Conservation (phyloP, 768 basidiomycete species). For the Phaeotremella skinneri region DNA sequence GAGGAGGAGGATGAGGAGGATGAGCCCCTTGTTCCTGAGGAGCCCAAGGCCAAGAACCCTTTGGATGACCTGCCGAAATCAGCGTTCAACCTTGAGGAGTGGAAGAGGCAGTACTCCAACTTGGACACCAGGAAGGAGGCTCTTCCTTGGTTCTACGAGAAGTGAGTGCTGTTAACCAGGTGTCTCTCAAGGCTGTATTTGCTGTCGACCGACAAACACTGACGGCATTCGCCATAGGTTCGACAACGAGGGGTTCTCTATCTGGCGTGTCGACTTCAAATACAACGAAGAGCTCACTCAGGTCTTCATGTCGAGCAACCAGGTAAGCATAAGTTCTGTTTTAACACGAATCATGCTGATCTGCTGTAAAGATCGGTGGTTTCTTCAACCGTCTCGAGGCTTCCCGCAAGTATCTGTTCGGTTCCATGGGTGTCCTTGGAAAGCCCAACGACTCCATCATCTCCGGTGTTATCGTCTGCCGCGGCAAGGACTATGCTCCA, state of each 20-base stretch:
- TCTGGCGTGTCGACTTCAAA: conserved; percentile 93
- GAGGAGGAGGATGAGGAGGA: conserved; percentile 66
- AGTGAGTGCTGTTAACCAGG: conserved; percentile 64
- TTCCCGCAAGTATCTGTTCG: conserved; percentile 94
- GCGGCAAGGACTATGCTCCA: conserved; percentile 60
- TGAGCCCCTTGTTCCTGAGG: conserved; percentile 66
- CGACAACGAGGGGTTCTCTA: conserved; percentile 83
- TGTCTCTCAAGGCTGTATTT: not conserved
- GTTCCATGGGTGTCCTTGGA: conserved; percentile 87
- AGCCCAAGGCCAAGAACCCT: conserved; percentile 92
- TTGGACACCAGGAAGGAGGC: conserved; percentile 89
- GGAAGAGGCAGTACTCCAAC: conserved; percentile 98
- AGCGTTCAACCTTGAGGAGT: conserved; percentile 63
- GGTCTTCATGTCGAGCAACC: conserved; percentile 92
- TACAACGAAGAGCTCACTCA: conserved; percentile 91
- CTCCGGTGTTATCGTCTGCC: conserved; percentile 74
- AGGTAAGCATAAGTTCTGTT: conserved; percentile 25
- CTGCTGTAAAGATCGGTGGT: conserved; percentile 64
- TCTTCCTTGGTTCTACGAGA: conserved; percentile 94
- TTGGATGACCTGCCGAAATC: conserved; percentile 77
- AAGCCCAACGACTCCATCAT: conserved; percentile 72
- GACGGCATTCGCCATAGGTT: conserved; percentile 58
- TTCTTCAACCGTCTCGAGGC: conserved; percentile 98
- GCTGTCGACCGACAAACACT: too few relatives aligned
- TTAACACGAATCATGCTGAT: conserved; percentile 3